These are phyloP conservation scores for Tetrapisispora nanseiensis DNA, from an alignment of 805 yeast species.

Conservation along the genomic window DNA sequence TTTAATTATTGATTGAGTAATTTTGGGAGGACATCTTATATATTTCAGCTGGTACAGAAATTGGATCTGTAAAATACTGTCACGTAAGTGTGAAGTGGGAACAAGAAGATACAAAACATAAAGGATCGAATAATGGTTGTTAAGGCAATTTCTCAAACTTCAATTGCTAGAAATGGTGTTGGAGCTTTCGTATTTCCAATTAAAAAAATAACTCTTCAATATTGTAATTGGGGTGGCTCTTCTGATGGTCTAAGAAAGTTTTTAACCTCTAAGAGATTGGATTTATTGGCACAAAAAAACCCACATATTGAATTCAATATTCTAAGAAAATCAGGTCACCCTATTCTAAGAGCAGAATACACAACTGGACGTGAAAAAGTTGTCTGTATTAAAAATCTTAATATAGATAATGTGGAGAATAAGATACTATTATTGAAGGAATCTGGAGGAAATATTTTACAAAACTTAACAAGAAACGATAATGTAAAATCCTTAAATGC, in stretches of 20 bases:
- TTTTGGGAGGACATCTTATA: too few species aligned
- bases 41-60: too few species aligned
- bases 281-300: conserved; percentile 46
- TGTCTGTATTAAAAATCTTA: conserved; percentile 70
- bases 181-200: conserved; percentile 71
- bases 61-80: too few species aligned
- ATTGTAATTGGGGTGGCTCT: conserved; percentile 94
- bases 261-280: conserved; percentile 41
- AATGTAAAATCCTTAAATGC: conserved; percentile 73
- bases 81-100: too few species aligned
- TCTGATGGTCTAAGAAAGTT: conserved; percentile 75
- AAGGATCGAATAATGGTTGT: conserved; percentile 28
- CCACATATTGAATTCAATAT: conserved; percentile 67
- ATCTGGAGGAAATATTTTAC: conserved; percentile 54
- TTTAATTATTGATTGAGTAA: too few species aligned
- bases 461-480: conserved; percentile 53
- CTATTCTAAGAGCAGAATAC: conserved; percentile 56
- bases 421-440: conserved; percentile 57
- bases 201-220: conserved; percentile 61
- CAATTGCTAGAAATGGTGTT: conserved; percentile 64
- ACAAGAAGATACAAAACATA: too few species aligned
- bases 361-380: conserved; percentile 39
- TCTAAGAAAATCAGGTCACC: conserved; percentile 70
- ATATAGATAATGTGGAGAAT: conserved; percentile 47
- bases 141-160: conserved; percentile 47